Conservation (phyloP, 352 stramenopile genomes). For the Blastocystis sp. region DNA sequence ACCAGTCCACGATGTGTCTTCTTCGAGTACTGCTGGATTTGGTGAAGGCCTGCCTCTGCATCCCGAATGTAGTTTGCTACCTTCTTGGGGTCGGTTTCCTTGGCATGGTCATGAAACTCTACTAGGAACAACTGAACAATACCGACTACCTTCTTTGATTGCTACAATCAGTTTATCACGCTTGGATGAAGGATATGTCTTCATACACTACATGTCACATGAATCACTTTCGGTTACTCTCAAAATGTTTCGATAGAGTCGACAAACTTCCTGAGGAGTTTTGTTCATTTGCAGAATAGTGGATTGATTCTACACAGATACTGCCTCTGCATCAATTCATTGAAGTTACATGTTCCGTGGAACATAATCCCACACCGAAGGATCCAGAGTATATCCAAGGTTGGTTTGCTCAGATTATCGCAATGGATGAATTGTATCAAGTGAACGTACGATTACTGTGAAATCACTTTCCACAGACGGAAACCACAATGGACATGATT, state of each 20-base stretch:
- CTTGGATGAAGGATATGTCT: constrained; percentile 19
- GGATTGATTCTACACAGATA: not conserved
- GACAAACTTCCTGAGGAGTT: constrained; percentile 13
- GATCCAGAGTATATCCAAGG: not conserved
- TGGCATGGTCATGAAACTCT: constrained; percentile 35
- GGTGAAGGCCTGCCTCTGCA: constrained; percentile 4
- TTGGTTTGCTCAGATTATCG: not conserved
- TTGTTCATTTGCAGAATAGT: not conserved
- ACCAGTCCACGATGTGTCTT: not conserved
- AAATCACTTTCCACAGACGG: not conserved
- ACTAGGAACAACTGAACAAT: not conserved
- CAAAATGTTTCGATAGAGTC: constrained; percentile 2
- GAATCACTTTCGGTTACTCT: not conserved
- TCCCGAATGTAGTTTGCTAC: not conserved
- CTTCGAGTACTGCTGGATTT: constrained; percentile 26
- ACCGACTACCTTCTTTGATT: constrained; percentile 6
- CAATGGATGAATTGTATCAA: not conserved
- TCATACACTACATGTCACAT: constrained; percentile 3
- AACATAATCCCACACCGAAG: not conserved
- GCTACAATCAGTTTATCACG: constrained; percentile 30
- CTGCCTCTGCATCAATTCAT: not conserved
- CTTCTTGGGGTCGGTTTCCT: constrained; percentile 25
- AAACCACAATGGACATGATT: not conserved
- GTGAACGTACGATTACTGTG: not conserved
- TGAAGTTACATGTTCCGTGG: too few species aligned